Percentiles rank a stretch among this genome's conserved stretches.
These are phyloP conservation scores for Skeletonema grethae DNA, from an alignment of 108 stramenopile species.

Conservation along the genomic window DNA sequence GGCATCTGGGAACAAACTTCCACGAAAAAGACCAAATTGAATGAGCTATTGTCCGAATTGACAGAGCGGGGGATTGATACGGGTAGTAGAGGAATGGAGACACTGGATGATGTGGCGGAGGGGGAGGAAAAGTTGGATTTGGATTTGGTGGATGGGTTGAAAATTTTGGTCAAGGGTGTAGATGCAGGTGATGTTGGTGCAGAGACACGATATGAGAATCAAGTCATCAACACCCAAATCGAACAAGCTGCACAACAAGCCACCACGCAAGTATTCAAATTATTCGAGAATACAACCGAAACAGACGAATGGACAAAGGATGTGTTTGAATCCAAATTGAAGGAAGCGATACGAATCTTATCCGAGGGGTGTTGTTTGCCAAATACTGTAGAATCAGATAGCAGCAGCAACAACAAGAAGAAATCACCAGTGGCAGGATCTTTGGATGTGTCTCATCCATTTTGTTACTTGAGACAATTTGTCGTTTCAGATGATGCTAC, in stretches of 20 bases:
- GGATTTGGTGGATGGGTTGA: constrained; percentile 81
- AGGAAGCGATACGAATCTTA: constrained; percentile 42
- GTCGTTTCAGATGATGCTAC: background rate
- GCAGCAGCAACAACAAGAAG: no score
- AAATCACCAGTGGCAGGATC: constrained; percentile 20
- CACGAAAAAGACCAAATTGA: constrained; percentile 83
- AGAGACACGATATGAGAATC: background rate
- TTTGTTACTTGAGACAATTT: constrained; percentile 43
- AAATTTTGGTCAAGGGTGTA: constrained; percentile 52
- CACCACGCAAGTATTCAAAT: constrained; percentile 20
- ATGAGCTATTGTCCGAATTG: constrained; percentile 64
- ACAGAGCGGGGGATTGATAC: constrained; percentile 38
- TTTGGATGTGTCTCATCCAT: constrained; percentile 27
- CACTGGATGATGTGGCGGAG: constrained; percentile 75
- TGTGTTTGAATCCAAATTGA: constrained; percentile 45
- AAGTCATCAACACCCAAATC: background rate
- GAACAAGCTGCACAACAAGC: constrained; percentile 9
- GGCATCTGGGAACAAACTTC: constrained; percentile 90
- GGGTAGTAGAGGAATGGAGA: constrained; percentile 38
- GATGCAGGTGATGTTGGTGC: constrained; percentile 33
- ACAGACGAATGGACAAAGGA: constrained; percentile 17
- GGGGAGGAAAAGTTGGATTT: constrained; percentile 72
- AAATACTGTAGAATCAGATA: no score
- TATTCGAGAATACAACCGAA: constrained; percentile 19
- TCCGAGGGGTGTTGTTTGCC: background rate